Evolutionary conservation across 2,329 filamentous ascomycete genomes (phyloP).

Genomic region (Alternaria viburni): DNA sequence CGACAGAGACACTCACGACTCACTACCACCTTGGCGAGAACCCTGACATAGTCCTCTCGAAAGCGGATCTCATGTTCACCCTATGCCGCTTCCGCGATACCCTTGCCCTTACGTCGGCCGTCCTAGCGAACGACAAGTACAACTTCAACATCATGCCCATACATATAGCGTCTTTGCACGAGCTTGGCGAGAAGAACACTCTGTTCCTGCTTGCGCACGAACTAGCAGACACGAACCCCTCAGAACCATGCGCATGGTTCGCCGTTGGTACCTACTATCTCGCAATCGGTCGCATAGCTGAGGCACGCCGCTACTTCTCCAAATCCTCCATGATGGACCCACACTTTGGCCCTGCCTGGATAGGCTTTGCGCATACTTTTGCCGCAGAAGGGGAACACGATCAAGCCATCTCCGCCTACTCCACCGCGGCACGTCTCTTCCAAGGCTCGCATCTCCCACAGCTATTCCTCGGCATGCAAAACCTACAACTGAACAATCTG

Average conservation of each 20-base stretch:
- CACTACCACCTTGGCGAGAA: slow-evolving; percentile 90
- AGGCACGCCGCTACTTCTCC: slow-evolving; percentile 89
- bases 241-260: slow-evolving; percentile 90
- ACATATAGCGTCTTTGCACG: slow-evolving; percentile 88
- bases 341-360: slow-evolving; percentile 97
- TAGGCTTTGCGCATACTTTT: slow-evolving; percentile 98
- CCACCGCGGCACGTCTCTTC: slow-evolving; percentile 90
- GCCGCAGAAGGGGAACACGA: slow-evolving; percentile 97
- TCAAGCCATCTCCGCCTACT: slow-evolving; percentile 97
- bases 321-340: slow-evolving; percentile 98
- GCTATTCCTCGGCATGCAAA: slow-evolving; percentile 97
- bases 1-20: slow-evolving; percentile 88
- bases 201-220: slow-evolving; percentile 93
- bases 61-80: slow-evolving; percentile 90
- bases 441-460: slow-evolving; percentile 96
- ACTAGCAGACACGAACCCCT: slow-evolving; percentile 86
- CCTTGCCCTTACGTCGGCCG: slow-evolving; percentile 79
- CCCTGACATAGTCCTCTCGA: slow-evolving; percentile 86
- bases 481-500: slow-evolving; percentile 95
- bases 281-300: slow-evolving; percentile 84
- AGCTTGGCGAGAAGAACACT: slow-evolving; percentile 83
- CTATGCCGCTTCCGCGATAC: slow-evolving; percentile 93
- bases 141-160: slow-evolving; percentile 89
- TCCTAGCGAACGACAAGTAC: slow-evolving; percentile 84
- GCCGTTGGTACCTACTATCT: slow-evolving; percentile 97